These are phyloP conservation scores for Helianthus annuus DNA, from an alignment of 129 eudicot species.

Conservation along the genomic window HanXRQr2.0-SUNRISE NC_035445.2:124256077-124256576, in stretches of 20 bases:
- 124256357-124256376: not conserved
- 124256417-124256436: constrained; percentile 1
- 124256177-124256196: too few species aligned
- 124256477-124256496: constrained; percentile 4
- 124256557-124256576: not conserved
- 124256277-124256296: not conserved
- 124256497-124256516: constrained; percentile 7
- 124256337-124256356: not conserved
- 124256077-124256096: too few species aligned
- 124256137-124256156: too few species aligned
- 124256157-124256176: too few species aligned
- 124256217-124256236: too few species aligned
- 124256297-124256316: constrained; percentile 14
- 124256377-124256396: constrained; percentile 13
- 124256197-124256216: too few species aligned
- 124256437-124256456: not conserved
- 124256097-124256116: too few species aligned
- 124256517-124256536: constrained; percentile 13
- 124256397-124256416: not conserved
- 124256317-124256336: constrained; percentile 18
- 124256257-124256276: too few species aligned
- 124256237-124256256: too few species aligned
- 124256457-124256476: not conserved
- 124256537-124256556: constrained; percentile 22
- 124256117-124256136: too few species aligned